Conservation (phyloP, 805 yeast genomes). For the Grigorovia yakushimaensis region DNA sequence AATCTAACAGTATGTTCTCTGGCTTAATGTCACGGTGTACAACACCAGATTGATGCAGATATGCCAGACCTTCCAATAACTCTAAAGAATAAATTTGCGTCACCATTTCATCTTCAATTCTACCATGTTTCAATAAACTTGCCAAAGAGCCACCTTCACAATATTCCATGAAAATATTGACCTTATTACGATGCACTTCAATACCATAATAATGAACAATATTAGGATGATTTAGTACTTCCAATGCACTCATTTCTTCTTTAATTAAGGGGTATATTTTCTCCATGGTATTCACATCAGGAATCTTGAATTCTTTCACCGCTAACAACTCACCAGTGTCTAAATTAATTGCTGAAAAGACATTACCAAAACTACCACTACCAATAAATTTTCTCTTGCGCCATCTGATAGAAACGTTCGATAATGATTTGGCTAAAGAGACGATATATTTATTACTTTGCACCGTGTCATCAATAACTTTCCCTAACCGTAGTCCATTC, state of each 20-base stretch:
- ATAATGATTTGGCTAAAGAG: conserved; percentile 77
- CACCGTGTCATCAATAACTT: conserved; percentile 80
- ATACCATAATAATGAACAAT: conserved; percentile 95
- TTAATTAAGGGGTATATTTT: conserved; percentile 80
- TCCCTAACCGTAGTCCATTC: conserved; percentile 68
- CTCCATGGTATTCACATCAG: conserved; percentile 76
- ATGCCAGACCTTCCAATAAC: conserved; percentile 90
- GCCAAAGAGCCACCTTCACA: conserved; percentile 95
- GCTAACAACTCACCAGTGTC: conserved; percentile 97
- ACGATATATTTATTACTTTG: conserved; percentile 81
- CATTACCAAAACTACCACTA: conserved; percentile 93
- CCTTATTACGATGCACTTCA: conserved; percentile 93
- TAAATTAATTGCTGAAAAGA: conserved; percentile 81
- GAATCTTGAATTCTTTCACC: conserved; percentile 88
- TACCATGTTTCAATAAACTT: conserved; percentile 74
- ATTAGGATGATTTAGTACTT: conserved; percentile 92
- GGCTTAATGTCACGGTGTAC: conserved; percentile 97
- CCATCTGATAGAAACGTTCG: conserved; percentile 91
- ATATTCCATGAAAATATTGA: conserved; percentile 93
- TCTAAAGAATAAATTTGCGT: conserved; percentile 84
- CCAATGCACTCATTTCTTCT: conserved; percentile 94
- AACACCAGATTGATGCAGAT: conserved; percentile 86
- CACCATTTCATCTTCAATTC: conserved; percentile 91
- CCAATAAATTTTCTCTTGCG: conserved; percentile 92
- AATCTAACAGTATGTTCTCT: conserved; percentile 82